These are phyloP conservation scores for Cephaloascus fragrans DNA, from an alignment of 805 yeast species.

Conservation along the genomic window DNA sequence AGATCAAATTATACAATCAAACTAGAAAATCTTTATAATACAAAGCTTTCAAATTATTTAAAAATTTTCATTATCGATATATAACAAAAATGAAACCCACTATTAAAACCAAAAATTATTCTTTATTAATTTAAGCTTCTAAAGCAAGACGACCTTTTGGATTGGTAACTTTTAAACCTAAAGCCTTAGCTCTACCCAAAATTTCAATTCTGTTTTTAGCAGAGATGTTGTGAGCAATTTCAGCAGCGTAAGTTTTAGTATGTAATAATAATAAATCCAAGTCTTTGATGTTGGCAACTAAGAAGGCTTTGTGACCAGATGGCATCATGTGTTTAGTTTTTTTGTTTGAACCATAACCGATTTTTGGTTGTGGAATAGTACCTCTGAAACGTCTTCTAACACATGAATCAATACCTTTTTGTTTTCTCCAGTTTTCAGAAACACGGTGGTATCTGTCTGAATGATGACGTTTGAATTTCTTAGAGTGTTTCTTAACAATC, in stretches of 20 bases:
- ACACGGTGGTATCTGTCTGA: conserved; percentile 99
- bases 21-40: not conserved
- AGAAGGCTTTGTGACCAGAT: conserved; percentile 96
- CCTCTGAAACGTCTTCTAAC: conserved; percentile 99
- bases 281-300: conserved; percentile 87
- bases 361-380: conserved; percentile 96
- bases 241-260: conserved; percentile 99
- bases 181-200: conserved; percentile 93
- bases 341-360: conserved; percentile 99
- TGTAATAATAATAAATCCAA: conserved; percentile 93
- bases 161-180: conserved; percentile 98
- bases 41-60: not conserved
- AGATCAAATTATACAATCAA: too few relatives aligned
- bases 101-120: conserved; percentile 9
- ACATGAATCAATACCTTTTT: conserved; percentile 99
- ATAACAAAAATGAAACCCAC: not conserved
- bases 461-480: conserved; percentile 99
- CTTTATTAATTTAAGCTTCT: conserved; percentile 66
- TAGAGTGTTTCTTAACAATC: conserved; percentile 99
- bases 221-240: conserved; percentile 97
- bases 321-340: conserved; percentile 93
- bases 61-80: not conserved
- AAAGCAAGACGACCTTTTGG: conserved; percentile 97
- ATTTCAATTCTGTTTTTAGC: conserved; percentile 97
- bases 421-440: conserved; percentile 99